A percentile compares a stretch with the other conserved stretches of the same genome.
These are phyloP conservation scores for Jacaranda copaia DNA, from an alignment of 257 asterid genomes.

Conservation along the genomic window DNA sequence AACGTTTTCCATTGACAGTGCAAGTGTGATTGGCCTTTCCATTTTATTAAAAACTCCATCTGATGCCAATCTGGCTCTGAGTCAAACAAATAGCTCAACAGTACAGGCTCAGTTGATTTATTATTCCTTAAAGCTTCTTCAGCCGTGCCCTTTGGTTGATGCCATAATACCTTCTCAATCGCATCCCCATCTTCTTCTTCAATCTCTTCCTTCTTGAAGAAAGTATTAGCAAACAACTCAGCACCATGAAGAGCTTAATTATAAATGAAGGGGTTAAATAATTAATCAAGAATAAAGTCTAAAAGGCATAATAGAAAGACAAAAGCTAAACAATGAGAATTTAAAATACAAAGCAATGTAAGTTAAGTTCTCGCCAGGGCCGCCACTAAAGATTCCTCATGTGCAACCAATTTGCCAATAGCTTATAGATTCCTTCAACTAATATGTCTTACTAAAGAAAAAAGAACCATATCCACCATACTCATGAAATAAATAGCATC, in stretches of 20 bases:
- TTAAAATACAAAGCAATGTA: constrained; percentile 1
- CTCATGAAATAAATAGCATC: constrained; percentile 14
- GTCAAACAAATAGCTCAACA: constrained; percentile 80
- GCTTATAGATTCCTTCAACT: constrained; percentile 21
- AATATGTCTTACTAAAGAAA: neutral
- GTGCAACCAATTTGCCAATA: constrained; percentile 10
- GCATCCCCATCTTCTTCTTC: constrained; percentile 95
- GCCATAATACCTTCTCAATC: constrained; percentile 97
- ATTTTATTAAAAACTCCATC: constrained; percentile 87
- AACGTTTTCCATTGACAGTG: constrained; percentile 97
- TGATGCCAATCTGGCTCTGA: constrained; percentile 88
- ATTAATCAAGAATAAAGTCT: neutral
- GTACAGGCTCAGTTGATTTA: constrained; percentile 75
- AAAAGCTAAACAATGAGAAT: constrained; percentile 6
- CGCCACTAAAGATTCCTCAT: constrained; percentile 1
- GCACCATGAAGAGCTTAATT: constrained; percentile 25
- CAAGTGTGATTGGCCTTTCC: constrained; percentile 99
- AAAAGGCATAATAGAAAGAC: constrained; percentile 4
- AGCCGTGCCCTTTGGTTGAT: constrained; percentile 95
- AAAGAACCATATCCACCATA: neutral
- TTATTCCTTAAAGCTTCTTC: constrained; percentile 88
- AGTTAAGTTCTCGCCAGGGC: neutral
- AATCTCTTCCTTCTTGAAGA: constrained; percentile 69
- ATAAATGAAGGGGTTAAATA: constrained; percentile 7
- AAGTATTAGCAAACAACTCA: constrained; percentile 37